Evolutionary conservation across 2,329 filamentous ascomycete species (phyloP), one percentile per base, ranked within the genome.

Genomic region (Taxawa tesnikishii): DNA sequence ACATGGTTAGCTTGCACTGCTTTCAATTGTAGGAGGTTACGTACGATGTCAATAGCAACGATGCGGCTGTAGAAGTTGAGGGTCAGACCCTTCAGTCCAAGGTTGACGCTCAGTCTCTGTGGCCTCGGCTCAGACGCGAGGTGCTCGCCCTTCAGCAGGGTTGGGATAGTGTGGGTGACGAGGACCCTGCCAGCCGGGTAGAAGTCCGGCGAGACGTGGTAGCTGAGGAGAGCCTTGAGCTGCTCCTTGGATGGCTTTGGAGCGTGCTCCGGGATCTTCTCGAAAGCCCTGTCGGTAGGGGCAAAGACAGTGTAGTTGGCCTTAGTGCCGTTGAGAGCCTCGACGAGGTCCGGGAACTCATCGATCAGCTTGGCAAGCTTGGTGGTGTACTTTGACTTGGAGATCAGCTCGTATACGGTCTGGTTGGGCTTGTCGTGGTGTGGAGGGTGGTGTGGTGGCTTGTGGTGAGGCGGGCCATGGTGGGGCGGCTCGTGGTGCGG

Each of bases 301-400:
- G 82, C 80, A 47, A 94, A 92, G 31, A 90, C 57, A 1, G 87
- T 94, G 48, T 79, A 73, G 54, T 88, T 87, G 14, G 70, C 63
- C 21, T 70, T 59, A 2, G 82, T 88, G 47, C 71, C 70, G 58
- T 92, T 90, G 16, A 94, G 69, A 3, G 75, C 54, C 33, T 79
- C 55, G 21, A 88, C 75, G 1, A 94, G 61, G 32, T 83, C 73
- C 1, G 75, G 67, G 50, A 81, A 76, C 38, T 84, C 67, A 39
- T 79, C 67, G 43, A 94, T 69, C n/a, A 85, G 62, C 49, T 79
- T 71, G 16, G 79, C 75, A 27, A 94, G 78, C 54, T 77, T 80
- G 29, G 73, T 80, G 1, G 83, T 87, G 57, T 83, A 70, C 47
- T 85, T 80, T 60, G 71, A 79, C 46, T 70, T 61, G n/a, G 70